Percentiles rank a stretch among this genome's conserved stretches.
These are phyloP conservation scores for Eucalyptus lansdowneana DNA, from an alignment of 345 rosid genomes.

Conservation along the genomic window DNA sequence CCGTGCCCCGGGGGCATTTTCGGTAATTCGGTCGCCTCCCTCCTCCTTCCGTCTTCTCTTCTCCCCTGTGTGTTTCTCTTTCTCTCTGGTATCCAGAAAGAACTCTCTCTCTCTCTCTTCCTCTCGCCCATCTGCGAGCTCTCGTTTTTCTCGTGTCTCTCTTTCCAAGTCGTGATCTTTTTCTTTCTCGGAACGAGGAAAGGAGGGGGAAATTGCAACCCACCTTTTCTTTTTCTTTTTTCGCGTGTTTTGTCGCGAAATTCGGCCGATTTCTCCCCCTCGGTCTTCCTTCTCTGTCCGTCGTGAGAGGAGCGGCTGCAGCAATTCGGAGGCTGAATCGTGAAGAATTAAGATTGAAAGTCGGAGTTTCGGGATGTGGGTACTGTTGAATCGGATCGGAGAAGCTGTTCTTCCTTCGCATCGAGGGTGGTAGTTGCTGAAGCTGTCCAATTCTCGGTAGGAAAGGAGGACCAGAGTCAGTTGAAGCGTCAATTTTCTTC, in stretches of 20 bases:
- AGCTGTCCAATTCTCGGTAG: background rate
- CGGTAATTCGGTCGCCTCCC: background rate
- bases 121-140: background rate
- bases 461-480: background rate
- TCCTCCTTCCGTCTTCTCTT: background rate
- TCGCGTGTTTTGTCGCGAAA: background rate
- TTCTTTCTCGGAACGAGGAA: background rate
- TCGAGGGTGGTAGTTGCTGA: background rate
- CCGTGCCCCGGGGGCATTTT: background rate
- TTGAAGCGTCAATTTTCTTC: background rate
- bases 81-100: background rate
- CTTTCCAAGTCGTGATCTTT: slow-evolving; percentile 3
- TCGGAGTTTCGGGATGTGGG: background rate
- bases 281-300: background rate
- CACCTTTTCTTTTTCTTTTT: background rate
- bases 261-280: background rate
- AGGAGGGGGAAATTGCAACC: background rate
- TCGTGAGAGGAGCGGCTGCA: background rate
- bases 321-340: background rate
- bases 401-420: background rate
- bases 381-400: background rate
- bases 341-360: background rate
- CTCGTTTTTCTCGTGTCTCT: background rate
- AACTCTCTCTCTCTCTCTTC: background rate
- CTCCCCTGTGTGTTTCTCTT: background rate